Conservation (phyloP, 2,329 filamentous ascomycete species). For the Rachicladosporium sp. region DNA sequence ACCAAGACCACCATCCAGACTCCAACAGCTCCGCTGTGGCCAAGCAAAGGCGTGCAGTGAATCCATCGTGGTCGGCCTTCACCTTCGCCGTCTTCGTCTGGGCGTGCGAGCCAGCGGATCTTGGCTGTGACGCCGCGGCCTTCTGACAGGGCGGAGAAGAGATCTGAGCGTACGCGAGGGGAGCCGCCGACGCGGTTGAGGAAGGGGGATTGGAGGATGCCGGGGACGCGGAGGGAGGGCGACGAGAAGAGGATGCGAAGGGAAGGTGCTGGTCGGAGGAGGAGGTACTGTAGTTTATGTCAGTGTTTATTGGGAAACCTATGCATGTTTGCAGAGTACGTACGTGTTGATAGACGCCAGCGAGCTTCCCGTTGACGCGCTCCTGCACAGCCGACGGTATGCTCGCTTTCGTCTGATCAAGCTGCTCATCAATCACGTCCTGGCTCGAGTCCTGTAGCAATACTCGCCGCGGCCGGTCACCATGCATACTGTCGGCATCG, state of each 20-base stretch:
- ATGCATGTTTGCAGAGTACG: slow-evolving; percentile 15
- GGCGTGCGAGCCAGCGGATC: slow-evolving; percentile 52
- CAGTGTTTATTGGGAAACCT: slow-evolving; percentile 1
- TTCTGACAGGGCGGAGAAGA: slow-evolving; percentile 49
- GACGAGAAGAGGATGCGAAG: slow-evolving; percentile 39
- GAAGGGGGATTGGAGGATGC: slow-evolving; percentile 37
- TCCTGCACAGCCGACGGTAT: slow-evolving; percentile 10
- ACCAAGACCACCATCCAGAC: slow-evolving; percentile 71
- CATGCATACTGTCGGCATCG: slow-evolving; percentile 25
- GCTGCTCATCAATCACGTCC: slow-evolving; percentile 15
- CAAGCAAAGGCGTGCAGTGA: slow-evolving; percentile 61
- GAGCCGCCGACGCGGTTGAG: slow-evolving; percentile 38
- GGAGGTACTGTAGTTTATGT: slow-evolving; percentile 28
- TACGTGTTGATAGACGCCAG: slow-evolving; percentile 47
- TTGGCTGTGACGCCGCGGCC: slow-evolving; percentile 63
- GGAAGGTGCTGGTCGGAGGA: slow-evolving; percentile 35
- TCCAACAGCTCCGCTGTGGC: slow-evolving; percentile 54
- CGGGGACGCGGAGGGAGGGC: slow-evolving; percentile 36
- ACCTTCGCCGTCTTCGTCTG: slow-evolving; percentile 27
- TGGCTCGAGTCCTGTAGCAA: slow-evolving; percentile 37
- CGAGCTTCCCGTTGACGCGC: slow-evolving; percentile 29
- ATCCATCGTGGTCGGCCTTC: slow-evolving; percentile 60
- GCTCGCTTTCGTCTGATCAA: slow-evolving; percentile 9
- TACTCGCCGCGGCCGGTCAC: slow-evolving; percentile 25
- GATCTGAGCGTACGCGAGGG: slow-evolving; percentile 39